Evolutionary conservation across 2,329 filamentous ascomycete species (phyloP).

Genomic region (Pseudogymnoascus sp.): DNA sequence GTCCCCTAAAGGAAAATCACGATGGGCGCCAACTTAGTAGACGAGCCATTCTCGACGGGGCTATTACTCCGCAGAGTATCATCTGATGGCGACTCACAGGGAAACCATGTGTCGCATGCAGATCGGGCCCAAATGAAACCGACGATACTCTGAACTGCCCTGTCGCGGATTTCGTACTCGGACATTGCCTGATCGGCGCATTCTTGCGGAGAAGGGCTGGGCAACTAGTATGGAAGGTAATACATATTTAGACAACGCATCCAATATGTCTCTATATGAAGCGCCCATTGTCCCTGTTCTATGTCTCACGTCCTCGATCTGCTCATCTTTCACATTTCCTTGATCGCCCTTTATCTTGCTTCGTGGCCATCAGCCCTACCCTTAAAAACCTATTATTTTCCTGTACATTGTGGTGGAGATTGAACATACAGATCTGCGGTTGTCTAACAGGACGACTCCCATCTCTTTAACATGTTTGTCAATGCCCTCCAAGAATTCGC

Average conservation of each 20-base stretch:
- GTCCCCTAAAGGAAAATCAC: background rate
- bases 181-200: background rate
- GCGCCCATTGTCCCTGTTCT: background rate
- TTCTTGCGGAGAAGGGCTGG: background rate
- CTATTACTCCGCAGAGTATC: constrained; percentile 2
- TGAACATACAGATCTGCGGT: background rate
- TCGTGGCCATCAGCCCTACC: background rate
- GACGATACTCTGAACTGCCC: background rate
- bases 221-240: background rate
- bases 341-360: background rate
- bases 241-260: background rate
- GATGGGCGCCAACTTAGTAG: background rate
- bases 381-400: background rate
- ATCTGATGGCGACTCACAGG: constrained; percentile 1
- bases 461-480: background rate
- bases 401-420: background rate
- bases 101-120: background rate
- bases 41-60: constrained; percentile 3
- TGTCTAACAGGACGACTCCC: background rate
- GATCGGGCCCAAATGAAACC: constrained; percentile 1
- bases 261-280: background rate
- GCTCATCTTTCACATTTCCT: background rate
- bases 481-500: background rate
- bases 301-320: background rate
- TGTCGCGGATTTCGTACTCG: background rate